phyloP scores from a whole-genome alignment of 768 basidiomycete species.

The Hygrocybe coccinea region DNA sequence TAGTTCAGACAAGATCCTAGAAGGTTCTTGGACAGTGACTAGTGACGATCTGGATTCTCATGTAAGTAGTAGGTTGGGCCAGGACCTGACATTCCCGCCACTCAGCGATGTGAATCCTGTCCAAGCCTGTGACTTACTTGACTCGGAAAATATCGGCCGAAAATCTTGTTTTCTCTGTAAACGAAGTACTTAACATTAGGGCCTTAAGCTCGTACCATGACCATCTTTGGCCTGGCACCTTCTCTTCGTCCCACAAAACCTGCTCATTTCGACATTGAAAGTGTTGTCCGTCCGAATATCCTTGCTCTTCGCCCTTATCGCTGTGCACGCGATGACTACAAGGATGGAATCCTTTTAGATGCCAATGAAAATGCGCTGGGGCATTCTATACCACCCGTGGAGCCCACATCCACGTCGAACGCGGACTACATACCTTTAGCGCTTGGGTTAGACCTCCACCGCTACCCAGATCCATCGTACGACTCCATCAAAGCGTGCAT shows the following conservation, averaged over 20 bases:
- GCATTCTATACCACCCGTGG: constrained; percentile 55
- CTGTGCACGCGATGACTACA: constrained; percentile 95
- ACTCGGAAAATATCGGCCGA: too few species aligned
- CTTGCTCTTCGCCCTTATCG: constrained; percentile 88
- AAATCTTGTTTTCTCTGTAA: too few species aligned
- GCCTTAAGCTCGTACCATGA: too few species aligned
- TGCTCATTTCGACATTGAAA: constrained; percentile 78
- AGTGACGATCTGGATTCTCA: too few species aligned
- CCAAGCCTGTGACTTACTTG: too few species aligned
- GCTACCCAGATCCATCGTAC: constrained; percentile 93
- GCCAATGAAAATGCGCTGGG: constrained; percentile 98
- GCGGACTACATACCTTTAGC: constrained; percentile 33
- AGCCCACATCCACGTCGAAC: constrained; percentile 14
- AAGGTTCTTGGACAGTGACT: too few species aligned
- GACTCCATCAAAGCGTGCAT: constrained; percentile 71
- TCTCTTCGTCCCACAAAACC: constrained; percentile 48
- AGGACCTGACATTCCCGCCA: too few species aligned
- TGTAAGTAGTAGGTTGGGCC: too few species aligned
- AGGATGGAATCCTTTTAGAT: constrained; percentile 84
- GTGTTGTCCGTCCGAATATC: constrained; percentile 89
- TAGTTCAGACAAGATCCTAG: too few species aligned
- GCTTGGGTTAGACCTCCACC: constrained; percentile 57
- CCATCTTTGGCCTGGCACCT: constrained; percentile 54
- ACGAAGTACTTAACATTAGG: too few species aligned
- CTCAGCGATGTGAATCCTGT: too few species aligned